Evolutionary conservation across 371 early-diverging fungal genomes (phyloP).

Genomic region (Mortierella sp.): DNA sequence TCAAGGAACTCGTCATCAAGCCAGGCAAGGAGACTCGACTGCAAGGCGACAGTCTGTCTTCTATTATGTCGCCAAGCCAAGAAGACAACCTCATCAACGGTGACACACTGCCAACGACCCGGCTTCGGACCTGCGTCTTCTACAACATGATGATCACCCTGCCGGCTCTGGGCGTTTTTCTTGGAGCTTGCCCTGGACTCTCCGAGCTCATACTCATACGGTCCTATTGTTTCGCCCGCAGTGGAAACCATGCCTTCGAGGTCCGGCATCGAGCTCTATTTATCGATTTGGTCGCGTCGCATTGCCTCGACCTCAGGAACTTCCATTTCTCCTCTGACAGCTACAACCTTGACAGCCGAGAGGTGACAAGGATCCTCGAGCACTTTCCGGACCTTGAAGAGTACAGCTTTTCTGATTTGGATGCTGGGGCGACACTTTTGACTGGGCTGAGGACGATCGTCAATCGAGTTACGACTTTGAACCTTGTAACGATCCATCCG

Average conservation of each 20-base stretch:
- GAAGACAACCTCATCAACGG: neutral
- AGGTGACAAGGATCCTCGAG: neutral
- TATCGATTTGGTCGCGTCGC: no score
- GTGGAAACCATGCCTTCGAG: neutral
- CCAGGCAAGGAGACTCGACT: neutral
- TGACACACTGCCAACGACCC: neutral
- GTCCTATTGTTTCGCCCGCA: neutral
- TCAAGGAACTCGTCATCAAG: constrained; percentile 7
- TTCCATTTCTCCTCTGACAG: no score
- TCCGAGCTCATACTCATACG: neutral
- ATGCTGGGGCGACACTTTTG: neutral
- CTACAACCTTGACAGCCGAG: no score
- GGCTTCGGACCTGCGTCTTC: neutral
- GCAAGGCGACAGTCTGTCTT: neutral
- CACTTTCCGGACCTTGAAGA: neutral
- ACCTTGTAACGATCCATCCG: neutral
- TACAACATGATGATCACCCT: neutral
- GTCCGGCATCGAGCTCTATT: neutral
- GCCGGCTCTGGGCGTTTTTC: neutral
- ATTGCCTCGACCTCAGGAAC: no score
- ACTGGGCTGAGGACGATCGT: no score
- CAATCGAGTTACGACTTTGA: constrained; percentile 3
- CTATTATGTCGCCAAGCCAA: neutral
- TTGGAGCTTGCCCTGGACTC: constrained; percentile 9
- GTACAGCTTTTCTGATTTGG: neutral